These are phyloP conservation scores for Corrigiola litoralis DNA, from an alignment of 179 eudicot species.

Conservation along the genomic window DNA sequence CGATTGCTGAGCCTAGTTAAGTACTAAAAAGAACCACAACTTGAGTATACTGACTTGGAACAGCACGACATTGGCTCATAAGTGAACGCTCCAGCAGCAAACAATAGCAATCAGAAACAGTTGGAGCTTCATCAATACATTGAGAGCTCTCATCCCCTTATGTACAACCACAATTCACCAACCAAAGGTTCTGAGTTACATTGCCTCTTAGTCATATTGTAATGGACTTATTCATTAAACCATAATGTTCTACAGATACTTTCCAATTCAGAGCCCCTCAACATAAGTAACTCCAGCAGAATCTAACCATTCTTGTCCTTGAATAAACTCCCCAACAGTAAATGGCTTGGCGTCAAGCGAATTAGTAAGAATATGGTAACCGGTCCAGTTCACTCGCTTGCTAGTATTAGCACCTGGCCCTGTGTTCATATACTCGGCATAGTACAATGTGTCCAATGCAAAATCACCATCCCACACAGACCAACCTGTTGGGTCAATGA, in stretches of 20 bases:
- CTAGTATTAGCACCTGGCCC: conserved; percentile 19
- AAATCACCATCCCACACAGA: conserved; percentile 17
- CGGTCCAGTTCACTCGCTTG: conserved; percentile 21
- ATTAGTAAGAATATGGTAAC: conserved; percentile 19
- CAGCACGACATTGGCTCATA: too few species aligned
- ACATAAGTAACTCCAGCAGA: conserved; percentile 35
- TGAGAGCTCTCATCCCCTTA: too few species aligned
- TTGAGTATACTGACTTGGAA: too few species aligned
- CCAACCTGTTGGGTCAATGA: conserved; percentile 22
- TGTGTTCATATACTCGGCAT: conserved; percentile 20
- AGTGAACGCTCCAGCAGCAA: too few species aligned
- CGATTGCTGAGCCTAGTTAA: too few species aligned
- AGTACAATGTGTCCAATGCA: conserved; percentile 19
- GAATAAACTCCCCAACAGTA: conserved; percentile 28
- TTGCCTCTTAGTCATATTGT: too few species aligned
- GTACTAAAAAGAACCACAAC: too few species aligned
- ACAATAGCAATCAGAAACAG: too few species aligned
- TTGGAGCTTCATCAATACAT: too few species aligned
- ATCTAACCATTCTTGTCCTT: conserved; percentile 36
- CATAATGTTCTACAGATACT: not conserved
- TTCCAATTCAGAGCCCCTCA: conserved; percentile 30
- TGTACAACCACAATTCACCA: too few species aligned
- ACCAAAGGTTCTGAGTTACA: too few species aligned
- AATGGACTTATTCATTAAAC: not conserved
- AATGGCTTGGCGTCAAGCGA: conserved; percentile 12